These are phyloP conservation scores for Geosmithia flava DNA, from an alignment of 2,329 filamentous ascomycete genomes.

Conservation along the genomic window DNA sequence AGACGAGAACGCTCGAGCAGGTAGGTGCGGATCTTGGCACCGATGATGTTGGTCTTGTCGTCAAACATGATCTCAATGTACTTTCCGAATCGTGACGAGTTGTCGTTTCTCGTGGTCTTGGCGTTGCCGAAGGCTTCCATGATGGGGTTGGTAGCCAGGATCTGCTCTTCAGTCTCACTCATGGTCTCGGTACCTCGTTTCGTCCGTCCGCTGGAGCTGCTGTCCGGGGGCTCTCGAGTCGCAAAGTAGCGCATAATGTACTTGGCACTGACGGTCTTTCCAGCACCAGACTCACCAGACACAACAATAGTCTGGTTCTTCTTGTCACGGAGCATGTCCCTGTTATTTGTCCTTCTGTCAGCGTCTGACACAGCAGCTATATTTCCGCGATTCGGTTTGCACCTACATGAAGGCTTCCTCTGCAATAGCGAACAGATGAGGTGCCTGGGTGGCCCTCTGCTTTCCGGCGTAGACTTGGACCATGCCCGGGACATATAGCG, in stretches of 20 bases:
- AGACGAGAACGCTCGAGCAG: slow-evolving; percentile 88
- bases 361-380: neutral
- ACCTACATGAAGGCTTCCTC: slow-evolving; percentile 94
- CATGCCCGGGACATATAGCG: slow-evolving; percentile 97
- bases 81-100: slow-evolving; percentile 97
- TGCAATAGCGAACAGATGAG: slow-evolving; percentile 96
- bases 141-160: slow-evolving; percentile 94
- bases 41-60: slow-evolving; percentile 87
- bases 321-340: slow-evolving; percentile 90
- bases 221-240: slow-evolving; percentile 86
- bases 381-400: neutral
- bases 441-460: slow-evolving; percentile 90
- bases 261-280: slow-evolving; percentile 98
- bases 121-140: slow-evolving; percentile 99
- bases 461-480: slow-evolving; percentile 99
- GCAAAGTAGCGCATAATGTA: slow-evolving; percentile 99
- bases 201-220: slow-evolving; percentile 64
- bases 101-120: slow-evolving; percentile 99
- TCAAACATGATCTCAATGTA: slow-evolving; percentile 99
- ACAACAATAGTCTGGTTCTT: slow-evolving; percentile 98
- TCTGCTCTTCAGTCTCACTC: slow-evolving; percentile 98
- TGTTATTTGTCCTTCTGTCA: slow-evolving; percentile 23
- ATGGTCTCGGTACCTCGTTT: slow-evolving; percentile 70
- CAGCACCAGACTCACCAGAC: slow-evolving; percentile 97
- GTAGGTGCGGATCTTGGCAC: slow-evolving; percentile 93